Evolutionary conservation across 164 flowering plant genomes (phyloP).

Genomic region (Chimonanthus salicifolius): DNA sequence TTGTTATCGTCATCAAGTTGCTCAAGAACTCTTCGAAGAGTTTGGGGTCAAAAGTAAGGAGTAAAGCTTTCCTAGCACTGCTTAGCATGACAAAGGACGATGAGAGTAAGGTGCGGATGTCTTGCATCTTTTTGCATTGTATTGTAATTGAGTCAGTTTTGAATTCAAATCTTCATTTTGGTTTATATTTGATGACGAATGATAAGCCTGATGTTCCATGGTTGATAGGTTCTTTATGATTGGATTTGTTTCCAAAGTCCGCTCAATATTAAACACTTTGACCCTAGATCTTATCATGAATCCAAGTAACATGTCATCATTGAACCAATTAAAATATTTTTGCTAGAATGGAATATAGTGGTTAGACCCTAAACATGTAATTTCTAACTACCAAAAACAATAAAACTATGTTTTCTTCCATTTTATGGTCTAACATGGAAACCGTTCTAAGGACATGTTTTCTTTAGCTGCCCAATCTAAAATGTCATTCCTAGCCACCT

Average conservation of each 20-base stretch:
- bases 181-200: neutral
- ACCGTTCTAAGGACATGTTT: too few species aligned
- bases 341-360: too few species aligned
- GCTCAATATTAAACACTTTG: neutral
- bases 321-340: too few species aligned
- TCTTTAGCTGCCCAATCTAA: too few species aligned
- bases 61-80: constrained; percentile 45
- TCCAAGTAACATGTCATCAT: too few species aligned
- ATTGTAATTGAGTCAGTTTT: neutral
- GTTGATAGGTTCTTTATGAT: neutral
- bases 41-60: constrained; percentile 34
- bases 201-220: neutral
- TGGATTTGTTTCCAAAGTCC: neutral
- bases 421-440: too few species aligned
- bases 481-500: too few species aligned
- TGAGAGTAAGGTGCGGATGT: constrained; percentile 47
- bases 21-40: constrained; percentile 37
- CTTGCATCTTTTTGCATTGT: constrained; percentile 1
- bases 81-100: constrained; percentile 54
- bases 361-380: too few species aligned
- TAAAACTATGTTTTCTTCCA: too few species aligned
- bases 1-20: constrained; percentile 32
- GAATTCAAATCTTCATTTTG: neutral
- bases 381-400: too few species aligned
- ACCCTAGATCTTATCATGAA: too few species aligned